Conservation (phyloP, 2,329 filamentous ascomycete genomes). For the Lojkania enalia region DNA sequence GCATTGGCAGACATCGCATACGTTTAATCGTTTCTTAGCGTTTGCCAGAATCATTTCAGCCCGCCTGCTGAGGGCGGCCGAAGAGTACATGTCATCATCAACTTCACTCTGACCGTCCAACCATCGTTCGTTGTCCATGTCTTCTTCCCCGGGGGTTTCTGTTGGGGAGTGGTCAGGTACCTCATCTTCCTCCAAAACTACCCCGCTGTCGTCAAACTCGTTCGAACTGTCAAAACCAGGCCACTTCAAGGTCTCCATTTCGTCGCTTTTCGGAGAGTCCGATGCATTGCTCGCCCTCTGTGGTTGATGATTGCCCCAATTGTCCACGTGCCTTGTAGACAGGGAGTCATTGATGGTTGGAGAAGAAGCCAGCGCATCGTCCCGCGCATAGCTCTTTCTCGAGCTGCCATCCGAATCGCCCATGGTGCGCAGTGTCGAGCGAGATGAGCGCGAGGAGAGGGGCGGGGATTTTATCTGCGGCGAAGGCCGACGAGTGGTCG, state of each 20-base stretch:
- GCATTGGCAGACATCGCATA: slow-evolving; percentile 51
- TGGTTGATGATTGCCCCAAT: slow-evolving; percentile 25
- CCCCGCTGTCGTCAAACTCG: slow-evolving; percentile 39
- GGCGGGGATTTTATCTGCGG: slow-evolving; percentile 30
- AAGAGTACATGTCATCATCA: slow-evolving; percentile 68
- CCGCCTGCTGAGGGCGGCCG: slow-evolving; percentile 74
- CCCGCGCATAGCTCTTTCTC: slow-evolving; percentile 15
- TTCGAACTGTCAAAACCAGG: slow-evolving; percentile 39
- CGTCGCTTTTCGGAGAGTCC: slow-evolving; percentile 51
- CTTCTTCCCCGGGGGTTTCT: slow-evolving; percentile 24
- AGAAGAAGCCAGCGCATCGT: slow-evolving; percentile 38
- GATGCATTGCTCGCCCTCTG: slow-evolving; percentile 39
- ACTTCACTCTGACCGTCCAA: slow-evolving; percentile 44
- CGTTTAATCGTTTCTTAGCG: slow-evolving; percentile 84
- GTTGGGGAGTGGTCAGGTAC: slow-evolving; percentile 33
- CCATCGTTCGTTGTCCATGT: slow-evolving; percentile 43
- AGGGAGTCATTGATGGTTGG: slow-evolving; percentile 32
- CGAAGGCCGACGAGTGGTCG: slow-evolving; percentile 34
- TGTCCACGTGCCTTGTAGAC: slow-evolving; percentile 15
- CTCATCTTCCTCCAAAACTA: slow-evolving; percentile 37
- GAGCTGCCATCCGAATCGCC: slow-evolving; percentile 22
- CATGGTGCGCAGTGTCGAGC: slow-evolving; percentile 41
- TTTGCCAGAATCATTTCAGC: slow-evolving; percentile 91
- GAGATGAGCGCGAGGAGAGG: slow-evolving; percentile 39
- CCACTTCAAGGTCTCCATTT: slow-evolving; percentile 47